Percentiles rank a stretch among this genome's conserved stretches.
phyloP scores from a whole-genome alignment of 129 eudicot genomes.

The Scalesia atractyloides region DNA sequence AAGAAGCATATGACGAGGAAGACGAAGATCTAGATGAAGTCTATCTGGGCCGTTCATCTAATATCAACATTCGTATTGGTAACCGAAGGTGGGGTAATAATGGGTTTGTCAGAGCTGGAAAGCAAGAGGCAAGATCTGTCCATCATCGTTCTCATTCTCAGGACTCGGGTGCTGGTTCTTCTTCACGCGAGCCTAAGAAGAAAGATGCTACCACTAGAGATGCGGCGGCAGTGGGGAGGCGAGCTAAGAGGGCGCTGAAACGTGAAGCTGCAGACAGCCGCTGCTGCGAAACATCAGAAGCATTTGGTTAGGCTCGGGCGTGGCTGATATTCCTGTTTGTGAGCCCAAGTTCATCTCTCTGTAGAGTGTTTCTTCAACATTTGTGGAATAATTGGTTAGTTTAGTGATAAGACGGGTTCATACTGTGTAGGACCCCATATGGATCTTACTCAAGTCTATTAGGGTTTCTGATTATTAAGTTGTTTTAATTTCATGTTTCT shows the following conservation, averaged over 20 bases:
- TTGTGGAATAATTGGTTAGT: conserved; percentile 45
- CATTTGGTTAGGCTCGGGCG: conserved; percentile 71
- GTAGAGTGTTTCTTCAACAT: conserved; percentile 40
- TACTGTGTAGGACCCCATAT: conserved; percentile 27
- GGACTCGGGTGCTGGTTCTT: conserved; percentile 58
- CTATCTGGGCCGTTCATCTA: conserved; percentile 53
- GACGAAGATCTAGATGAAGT: conserved; percentile 72
- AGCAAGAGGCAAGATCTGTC: conserved; percentile 74
- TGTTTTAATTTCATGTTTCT: neutral
- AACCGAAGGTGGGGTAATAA: conserved; percentile 89
- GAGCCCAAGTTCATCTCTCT: conserved; percentile 8
- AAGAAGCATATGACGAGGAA: conserved; percentile 58
- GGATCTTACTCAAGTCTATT: conserved; percentile 16
- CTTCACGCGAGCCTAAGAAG: conserved; percentile 66
- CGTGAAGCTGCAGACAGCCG: conserved; percentile 95
- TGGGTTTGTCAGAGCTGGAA: conserved; percentile 73
- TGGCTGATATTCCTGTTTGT: conserved; percentile 30
- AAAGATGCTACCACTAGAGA: conserved; percentile 40
- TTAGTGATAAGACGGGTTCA: conserved; percentile 25
- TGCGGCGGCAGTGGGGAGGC: conserved; percentile 58
- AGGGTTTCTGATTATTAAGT: conserved; percentile 22
- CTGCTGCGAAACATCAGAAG: conserved; percentile 76
- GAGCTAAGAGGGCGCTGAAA: conserved; percentile 79
- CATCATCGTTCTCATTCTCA: conserved; percentile 34
- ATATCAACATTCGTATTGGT: conserved; percentile 68